A percentile compares a stretch with the other conserved stretches of the same genome.
Evolutionary conservation across 805 yeast species (phyloP).

Genomic region (Gaillardinia entomophila): DNA sequence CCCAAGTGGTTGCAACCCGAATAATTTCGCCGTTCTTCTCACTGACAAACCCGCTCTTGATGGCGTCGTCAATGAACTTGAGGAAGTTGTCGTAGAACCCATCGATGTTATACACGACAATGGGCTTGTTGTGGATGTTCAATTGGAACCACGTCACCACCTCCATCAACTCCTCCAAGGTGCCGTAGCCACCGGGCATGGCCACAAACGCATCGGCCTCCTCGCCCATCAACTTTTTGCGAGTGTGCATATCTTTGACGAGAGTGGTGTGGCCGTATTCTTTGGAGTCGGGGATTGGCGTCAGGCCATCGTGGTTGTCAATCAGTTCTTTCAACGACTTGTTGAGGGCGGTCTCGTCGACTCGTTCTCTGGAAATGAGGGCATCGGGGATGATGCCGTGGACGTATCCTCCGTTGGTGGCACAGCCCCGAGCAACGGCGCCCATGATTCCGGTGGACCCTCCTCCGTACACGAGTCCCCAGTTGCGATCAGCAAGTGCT

Average conservation of each 20-base stretch:
- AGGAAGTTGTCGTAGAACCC: conserved; percentile 76
- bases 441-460: conserved; percentile 88
- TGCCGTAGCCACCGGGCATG: conserved; percentile 90
- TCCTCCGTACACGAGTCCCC: conserved; percentile 86
- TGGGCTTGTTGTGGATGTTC: conserved; percentile 79
- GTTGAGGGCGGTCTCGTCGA: conserved; percentile 38
- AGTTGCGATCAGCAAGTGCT: conserved; percentile 48
- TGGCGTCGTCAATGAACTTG: conserved; percentile 54
- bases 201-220: conserved; percentile 87
- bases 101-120: conserved; percentile 68
- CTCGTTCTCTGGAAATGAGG: conserved; percentile 65
- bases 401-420: conserved; percentile 57
- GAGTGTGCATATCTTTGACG: conserved; percentile 84
- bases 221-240: conserved; percentile 80
- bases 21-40: conserved; percentile 62
- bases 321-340: conserved; percentile 45
- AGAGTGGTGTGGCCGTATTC: conserved; percentile 74
- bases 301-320: conserved; percentile 58
- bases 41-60: conserved; percentile 62
- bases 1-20: conserved; percentile 60
- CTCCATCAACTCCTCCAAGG: conserved; percentile 85
- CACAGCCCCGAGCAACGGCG: conserved; percentile 59
- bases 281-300: conserved; percentile 55
- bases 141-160: conserved; percentile 88
- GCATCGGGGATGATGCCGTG: conserved; percentile 89